Percentiles rank a stretch among this genome's conserved stretches.
Evolutionary conservation across 2,329 filamentous ascomycete species (phyloP).

Genomic region (Colletotrichum ledebouriae): DNA sequence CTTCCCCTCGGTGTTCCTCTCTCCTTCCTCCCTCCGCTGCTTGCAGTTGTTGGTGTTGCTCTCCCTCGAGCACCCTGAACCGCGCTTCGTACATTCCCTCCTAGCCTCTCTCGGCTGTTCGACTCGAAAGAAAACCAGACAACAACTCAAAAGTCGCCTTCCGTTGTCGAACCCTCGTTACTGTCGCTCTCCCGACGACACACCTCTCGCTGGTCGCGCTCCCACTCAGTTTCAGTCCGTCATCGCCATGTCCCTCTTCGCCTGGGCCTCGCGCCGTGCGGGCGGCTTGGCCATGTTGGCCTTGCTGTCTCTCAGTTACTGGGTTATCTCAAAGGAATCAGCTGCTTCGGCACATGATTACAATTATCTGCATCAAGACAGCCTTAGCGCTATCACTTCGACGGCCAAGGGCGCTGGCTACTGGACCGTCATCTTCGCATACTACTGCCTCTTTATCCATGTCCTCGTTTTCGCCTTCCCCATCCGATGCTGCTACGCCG

Average conservation of each 20-base stretch:
- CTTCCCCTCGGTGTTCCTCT: slow-evolving; percentile 38
- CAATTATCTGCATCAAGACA: slow-evolving; percentile 57
- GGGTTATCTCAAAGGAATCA: slow-evolving; percentile 66
- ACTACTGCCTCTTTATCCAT: slow-evolving; percentile 76
- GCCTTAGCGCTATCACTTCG: slow-evolving; percentile 50
- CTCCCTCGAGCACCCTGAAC: slow-evolving; percentile 32
- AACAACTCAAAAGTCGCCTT: slow-evolving; percentile 23
- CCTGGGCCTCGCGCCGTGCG: slow-evolving; percentile 66
- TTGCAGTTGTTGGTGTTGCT: slow-evolving; percentile 36
- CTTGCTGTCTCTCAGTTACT: slow-evolving; percentile 65
- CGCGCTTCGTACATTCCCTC: slow-evolving; percentile 26
- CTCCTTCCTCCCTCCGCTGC: slow-evolving; percentile 21
- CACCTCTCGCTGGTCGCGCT: slow-evolving; percentile 26
- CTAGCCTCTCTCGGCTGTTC: no score
- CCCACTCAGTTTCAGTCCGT: slow-evolving; percentile 18
- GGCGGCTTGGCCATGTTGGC: slow-evolving; percentile 68
- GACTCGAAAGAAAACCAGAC: slow-evolving; percentile 18
- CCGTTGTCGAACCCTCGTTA: slow-evolving; percentile 14
- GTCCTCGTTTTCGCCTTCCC: slow-evolving; percentile 74
- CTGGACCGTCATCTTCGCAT: slow-evolving; percentile 69
- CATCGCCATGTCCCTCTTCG: slow-evolving; percentile 64
- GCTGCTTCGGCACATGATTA: slow-evolving; percentile 59
- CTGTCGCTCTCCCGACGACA: slow-evolving; percentile 21
- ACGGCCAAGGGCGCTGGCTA: slow-evolving; percentile 59
- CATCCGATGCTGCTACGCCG: slow-evolving; percentile 71